phyloP scores from a whole-genome alignment of 2,329 filamentous ascomycete species.

The Kalaharituber pfeilii region DNA sequence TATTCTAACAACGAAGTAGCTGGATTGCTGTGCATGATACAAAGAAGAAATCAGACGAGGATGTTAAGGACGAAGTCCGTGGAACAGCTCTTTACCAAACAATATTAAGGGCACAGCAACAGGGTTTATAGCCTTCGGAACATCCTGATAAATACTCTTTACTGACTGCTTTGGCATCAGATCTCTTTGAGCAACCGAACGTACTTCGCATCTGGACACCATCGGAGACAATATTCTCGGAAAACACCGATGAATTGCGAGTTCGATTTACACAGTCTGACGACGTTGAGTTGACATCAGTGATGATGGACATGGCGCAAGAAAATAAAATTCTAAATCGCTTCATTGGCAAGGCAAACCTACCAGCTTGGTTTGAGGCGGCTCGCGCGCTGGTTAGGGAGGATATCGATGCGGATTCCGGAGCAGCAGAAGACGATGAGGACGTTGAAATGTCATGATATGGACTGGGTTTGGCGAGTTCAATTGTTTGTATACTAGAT shows the following conservation, averaged over 20 bases:
- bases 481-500: slow-evolving; percentile 1
- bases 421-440: slow-evolving; percentile 4
- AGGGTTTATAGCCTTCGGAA: slow-evolving; percentile 36
- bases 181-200: slow-evolving; percentile 12
- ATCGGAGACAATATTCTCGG: slow-evolving; percentile 9
- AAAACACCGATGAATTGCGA: slow-evolving; percentile 39
- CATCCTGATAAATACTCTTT: not conserved
- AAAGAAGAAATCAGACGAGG: slow-evolving; percentile 51
- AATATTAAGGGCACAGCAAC: slow-evolving; percentile 44
- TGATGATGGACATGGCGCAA: slow-evolving; percentile 52
- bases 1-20: slow-evolving; percentile 18
- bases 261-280: slow-evolving; percentile 43
- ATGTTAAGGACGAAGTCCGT: slow-evolving; percentile 44
- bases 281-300: slow-evolving; percentile 45
- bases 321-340: slow-evolving; percentile 51
- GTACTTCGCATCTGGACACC: slow-evolving; percentile 11
- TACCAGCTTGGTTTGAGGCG: slow-evolving; percentile 49
- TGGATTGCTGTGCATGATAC: slow-evolving; percentile 70
- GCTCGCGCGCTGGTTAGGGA: slow-evolving; percentile 27
- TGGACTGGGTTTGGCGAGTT: slow-evolving; percentile 4
- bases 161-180: not conserved
- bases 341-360: slow-evolving; percentile 48
- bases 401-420: slow-evolving; percentile 21
- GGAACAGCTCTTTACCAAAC: slow-evolving; percentile 53
- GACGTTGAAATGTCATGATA: not conserved